Evolutionary conservation across 305 asterid species (phyloP), one percentile per base, ranked within the genome.

Genomic region (Caryopteris hybrid): DNA sequence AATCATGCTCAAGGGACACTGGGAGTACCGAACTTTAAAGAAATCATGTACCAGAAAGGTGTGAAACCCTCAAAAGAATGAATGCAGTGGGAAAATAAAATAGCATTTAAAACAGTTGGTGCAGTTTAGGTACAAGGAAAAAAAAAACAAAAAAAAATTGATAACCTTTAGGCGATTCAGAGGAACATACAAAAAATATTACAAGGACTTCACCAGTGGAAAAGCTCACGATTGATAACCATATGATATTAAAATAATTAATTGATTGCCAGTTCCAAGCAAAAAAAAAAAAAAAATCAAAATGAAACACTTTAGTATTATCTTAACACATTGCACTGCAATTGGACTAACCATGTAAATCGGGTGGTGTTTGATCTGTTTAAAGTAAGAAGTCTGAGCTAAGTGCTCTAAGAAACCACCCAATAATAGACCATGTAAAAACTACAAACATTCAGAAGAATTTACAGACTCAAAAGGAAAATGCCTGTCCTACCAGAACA

Each of bases 101-200:
- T 45, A 56, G 52, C 55, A 46, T 27, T 38, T 20, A 50, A 34
- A 50, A 29, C 34, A 29, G 34, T 29, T 29, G 6, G 34, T n/a
- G 61, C 68, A 64, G 14, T 22, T 42, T 29, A 41, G 59, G 65
- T 45, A 51, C 76, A 57, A 27, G 54, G n/a, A n/a, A n/a, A n/a
- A n/a, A n/a, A 60, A 60, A 54, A 23, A 18, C 3, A 10, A 17
- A 25, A 1, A 2, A 25, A 20, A 54, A 52, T 9, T 39, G 45
- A 14, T 31, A 29, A 12, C 34, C 52, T 61, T 20, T 38, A 39
- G 6, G 43, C 63, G 51, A 27, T 64, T 22, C 17, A 52, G 50
- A 64, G 36, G 33, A 36, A 34, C 68, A 34, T 45, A 52, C 66
- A 77, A n/a, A 41, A 68, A 20, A 64, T 14, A 56, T 46, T 68